Evolutionary conservation across 768 basidiomycete species (phyloP).

Genomic region (Mycena vitilis): DNA sequence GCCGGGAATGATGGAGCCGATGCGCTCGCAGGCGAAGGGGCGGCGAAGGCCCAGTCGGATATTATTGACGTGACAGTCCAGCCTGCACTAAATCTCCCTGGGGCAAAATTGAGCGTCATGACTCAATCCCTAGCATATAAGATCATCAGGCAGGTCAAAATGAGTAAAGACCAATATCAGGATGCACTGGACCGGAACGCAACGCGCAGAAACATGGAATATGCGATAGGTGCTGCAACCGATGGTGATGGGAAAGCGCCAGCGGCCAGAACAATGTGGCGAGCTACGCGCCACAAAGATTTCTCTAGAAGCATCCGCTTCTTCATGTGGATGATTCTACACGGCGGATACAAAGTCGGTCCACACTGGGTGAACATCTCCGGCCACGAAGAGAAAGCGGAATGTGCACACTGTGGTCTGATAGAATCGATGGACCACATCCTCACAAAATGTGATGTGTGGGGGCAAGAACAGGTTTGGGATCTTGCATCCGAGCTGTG

Average conservation of each 20-base stretch:
- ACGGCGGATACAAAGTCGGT: neutral
- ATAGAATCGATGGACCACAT: neutral
- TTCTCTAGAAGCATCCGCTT: neutral
- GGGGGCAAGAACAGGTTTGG: neutral
- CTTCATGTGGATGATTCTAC: conserved; percentile 6
- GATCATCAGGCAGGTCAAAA: neutral
- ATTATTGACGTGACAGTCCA: neutral
- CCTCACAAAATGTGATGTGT: neutral
- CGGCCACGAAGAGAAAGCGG: too few species aligned
- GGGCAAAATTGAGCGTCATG: neutral
- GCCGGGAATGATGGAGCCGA: neutral
- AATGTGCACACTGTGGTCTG: too few species aligned
- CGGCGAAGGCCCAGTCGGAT: neutral
- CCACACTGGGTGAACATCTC: neutral
- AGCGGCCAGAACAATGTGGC: neutral
- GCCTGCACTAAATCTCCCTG: neutral
- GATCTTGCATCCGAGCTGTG: neutral
- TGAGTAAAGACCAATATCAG: neutral
- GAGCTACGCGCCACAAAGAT: neutral
- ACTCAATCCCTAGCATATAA: neutral
- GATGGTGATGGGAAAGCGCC: neutral
- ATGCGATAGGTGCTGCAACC: neutral
- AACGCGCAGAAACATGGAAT: neutral
- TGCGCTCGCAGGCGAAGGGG: neutral
- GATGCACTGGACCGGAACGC: neutral